These are phyloP conservation scores for Rossbeevera mucosa DNA, from an alignment of 768 basidiomycete genomes.

Conservation along the genomic window DNA sequence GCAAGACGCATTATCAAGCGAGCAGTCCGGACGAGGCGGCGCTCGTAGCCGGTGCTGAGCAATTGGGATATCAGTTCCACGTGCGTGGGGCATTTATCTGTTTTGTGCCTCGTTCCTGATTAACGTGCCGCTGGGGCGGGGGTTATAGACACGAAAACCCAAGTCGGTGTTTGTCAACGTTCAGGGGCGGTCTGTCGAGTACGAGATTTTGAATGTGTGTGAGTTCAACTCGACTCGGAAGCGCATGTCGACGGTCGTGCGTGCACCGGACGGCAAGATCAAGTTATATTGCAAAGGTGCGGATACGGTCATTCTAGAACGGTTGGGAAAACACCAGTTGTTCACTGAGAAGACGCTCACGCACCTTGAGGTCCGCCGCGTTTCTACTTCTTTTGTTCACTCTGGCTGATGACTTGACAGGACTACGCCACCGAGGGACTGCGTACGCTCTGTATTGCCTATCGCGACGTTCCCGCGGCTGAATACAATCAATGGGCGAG, in stretches of 20 bases:
- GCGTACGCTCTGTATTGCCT: conserved; percentile 94
- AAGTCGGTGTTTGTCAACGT: conserved; percentile 90
- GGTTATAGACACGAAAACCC: conserved; percentile 87
- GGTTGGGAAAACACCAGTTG: conserved; percentile 79
- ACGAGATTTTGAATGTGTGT: conserved; percentile 91
- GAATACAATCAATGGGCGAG: conserved; percentile 88
- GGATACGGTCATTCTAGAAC: conserved; percentile 94
- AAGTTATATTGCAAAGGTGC: conserved; percentile 97
- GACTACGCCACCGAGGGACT: conserved; percentile 97
- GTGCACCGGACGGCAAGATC: conserved; percentile 83
- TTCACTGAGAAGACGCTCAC: conserved; percentile 81
- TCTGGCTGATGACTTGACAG: conserved; percentile 33
- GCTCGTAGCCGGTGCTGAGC: conserved; percentile 88
- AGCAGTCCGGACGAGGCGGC: conserved; percentile 98
- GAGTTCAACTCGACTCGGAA: conserved; percentile 99
- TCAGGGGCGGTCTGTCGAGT: conserved; percentile 68
- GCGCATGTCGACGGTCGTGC: conserved; percentile 94
- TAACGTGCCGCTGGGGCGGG: background rate
- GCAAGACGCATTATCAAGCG: conserved; percentile 91
- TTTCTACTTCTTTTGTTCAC: background rate
- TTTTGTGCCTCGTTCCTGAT: background rate
- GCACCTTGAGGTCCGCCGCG: conserved; percentile 75
- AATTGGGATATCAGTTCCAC: conserved; percentile 89
- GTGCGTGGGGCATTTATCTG: conserved; percentile 44
- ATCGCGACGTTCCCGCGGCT: conserved; percentile 83